Evolutionary conservation across 768 basidiomycete species (phyloP).

Genomic region (Pleurotus platypus): DNA sequence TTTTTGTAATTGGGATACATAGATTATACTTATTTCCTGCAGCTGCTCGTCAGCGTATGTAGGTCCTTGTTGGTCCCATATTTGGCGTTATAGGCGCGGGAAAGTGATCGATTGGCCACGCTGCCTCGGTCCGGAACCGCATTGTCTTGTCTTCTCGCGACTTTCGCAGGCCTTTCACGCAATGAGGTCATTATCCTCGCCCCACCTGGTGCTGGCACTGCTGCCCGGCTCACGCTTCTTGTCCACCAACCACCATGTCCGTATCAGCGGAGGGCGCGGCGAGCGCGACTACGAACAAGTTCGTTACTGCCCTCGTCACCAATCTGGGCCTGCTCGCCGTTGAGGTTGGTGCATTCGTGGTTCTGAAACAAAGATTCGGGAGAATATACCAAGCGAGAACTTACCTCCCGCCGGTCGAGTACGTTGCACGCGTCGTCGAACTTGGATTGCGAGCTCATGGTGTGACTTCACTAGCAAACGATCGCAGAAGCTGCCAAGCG

Average conservation of each 20-base stretch:
- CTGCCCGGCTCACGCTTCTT: conserved; percentile 15
- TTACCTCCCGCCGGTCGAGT: conserved; percentile 56
- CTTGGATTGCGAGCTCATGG: neutral
- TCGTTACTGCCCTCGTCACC: conserved; percentile 57
- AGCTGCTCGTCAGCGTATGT: too few species aligned
- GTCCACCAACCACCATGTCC: conserved; percentile 13
- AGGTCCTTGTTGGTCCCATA: too few species aligned
- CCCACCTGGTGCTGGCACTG: neutral
- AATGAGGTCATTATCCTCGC: neutral
- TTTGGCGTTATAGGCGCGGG: too few species aligned
- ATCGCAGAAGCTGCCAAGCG: conserved; percentile 37
- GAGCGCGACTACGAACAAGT: conserved; percentile 41
- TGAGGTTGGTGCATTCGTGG: conserved; percentile 52
- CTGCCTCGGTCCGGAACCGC: conserved; percentile 4
- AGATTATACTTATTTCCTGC: too few species aligned
- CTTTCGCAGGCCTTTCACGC: neutral
- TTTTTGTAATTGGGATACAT: too few species aligned
- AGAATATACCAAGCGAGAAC: conserved; percentile 62
- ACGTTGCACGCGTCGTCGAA: conserved; percentile 17
- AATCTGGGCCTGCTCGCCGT: conserved; percentile 44
- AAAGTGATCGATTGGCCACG: too few species aligned
- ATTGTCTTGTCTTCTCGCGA: neutral
- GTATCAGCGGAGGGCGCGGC: conserved; percentile 19
- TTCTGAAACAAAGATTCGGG: conserved; percentile 53
- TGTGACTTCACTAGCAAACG: conserved; percentile 32